Base-by-base conservation (phyloP, 352 stramenopile species). In the Phytophthora pisi region DNA sequence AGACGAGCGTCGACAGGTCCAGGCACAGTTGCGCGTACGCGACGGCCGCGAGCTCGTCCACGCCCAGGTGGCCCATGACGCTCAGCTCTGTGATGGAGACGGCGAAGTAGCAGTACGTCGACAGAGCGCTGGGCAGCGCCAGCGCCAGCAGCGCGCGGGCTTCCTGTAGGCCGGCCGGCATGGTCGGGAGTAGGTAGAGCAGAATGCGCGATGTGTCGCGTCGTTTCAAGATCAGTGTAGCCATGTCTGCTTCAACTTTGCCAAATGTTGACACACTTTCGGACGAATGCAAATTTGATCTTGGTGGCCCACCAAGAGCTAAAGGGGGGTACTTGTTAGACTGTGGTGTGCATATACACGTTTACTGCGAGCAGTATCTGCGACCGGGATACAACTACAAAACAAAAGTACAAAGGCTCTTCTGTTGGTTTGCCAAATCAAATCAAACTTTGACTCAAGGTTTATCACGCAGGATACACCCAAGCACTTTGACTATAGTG, bases 41-140 rank as follows among this genome's bases (percentile, higher is more conserved):
- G 1, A 91, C 81, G 16, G 84, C 85, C 26, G 88, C 87, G 46
- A 96, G 72, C 49, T 92, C 77, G 63, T 84, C 72, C 10, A 91
- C 85, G 36, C 88, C 88, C 34, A 95, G 66, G 61, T 96, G 87
- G 31, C 88, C 88, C 73, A 94, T 81, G 51, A 95, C 78, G 20
- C 20, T 20, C 20, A 95, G 73, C 73, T 93, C 82, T 6, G 84
- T 93, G 58, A 96, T 74, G 15, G 78, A 90, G 30, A 92, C 85
- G 18, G 80, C 79, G 61, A 92, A 92, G 73, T 91, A 91, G 75
- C 77, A 87, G 70, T 89, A 90, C n/a, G 77, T 86, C 28, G 81
- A 90, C 16, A 86, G 56, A 20, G 80, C 81, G 20, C 75, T 74
- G 20, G 84, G 81, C 47, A 89, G 53, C 54, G 81, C 80, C 24